phyloP scores from a whole-genome alignment of 75 land plant species.

The Sequoiadendron giganteum region DNA sequence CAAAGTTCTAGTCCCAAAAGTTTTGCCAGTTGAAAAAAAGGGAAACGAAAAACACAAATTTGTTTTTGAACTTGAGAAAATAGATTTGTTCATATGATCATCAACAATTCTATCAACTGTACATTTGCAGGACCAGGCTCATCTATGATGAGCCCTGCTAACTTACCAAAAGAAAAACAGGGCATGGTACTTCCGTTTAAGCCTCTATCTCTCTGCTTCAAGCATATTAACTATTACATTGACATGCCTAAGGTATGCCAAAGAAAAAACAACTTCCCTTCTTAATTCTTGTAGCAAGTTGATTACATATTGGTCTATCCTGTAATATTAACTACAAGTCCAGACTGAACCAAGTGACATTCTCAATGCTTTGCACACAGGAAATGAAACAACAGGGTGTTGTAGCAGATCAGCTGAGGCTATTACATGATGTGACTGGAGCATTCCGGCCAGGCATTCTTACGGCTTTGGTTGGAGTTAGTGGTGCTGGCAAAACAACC shows the following conservation, averaged over 20 bases:
- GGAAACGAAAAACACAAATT: background rate
- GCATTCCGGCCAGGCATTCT: constrained; percentile 71
- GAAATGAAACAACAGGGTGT: constrained; percentile 59
- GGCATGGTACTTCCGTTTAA: constrained; percentile 49
- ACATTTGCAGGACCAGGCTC: background rate
- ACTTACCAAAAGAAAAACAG: constrained; percentile 12
- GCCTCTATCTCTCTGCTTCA: constrained; percentile 30
- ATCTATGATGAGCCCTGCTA: background rate
- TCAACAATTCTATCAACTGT: background rate
- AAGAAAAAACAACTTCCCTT: background rate
- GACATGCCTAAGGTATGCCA: constrained; percentile 41
- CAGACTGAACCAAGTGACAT: background rate
- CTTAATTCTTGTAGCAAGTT: background rate
- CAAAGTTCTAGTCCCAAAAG: no score
- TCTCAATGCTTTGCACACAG: constrained; percentile 25
- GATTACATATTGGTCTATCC: no score
- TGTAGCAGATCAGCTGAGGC: constrained; percentile 41
- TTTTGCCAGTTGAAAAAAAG: no score
- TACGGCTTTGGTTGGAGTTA: constrained; percentile 76
- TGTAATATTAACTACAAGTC: background rate
- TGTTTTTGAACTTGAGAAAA: background rate
- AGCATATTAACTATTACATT: constrained; percentile 37
- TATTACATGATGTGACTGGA: constrained; percentile 55
- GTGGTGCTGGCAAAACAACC: constrained; percentile 14
- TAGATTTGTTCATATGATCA: background rate